Evolutionary conservation across 306 rosid species (phyloP).

Genomic region (Cyamopsis tetragonoloba): DNA sequence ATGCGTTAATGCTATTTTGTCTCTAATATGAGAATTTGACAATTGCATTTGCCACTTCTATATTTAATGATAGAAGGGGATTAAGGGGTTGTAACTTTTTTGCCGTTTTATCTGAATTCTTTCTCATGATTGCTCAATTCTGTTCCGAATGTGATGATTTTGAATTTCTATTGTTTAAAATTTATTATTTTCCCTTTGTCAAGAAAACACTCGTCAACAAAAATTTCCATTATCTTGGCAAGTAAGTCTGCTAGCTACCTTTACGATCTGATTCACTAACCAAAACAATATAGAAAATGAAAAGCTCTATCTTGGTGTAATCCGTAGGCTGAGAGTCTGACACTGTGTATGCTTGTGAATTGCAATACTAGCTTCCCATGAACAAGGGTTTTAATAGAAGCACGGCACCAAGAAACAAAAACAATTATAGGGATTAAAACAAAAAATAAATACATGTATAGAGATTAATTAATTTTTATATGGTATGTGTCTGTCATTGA

Average conservation of each 20-base stretch:
- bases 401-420: too few relatives aligned
- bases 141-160: conserved; percentile 31
- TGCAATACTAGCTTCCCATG: too few relatives aligned
- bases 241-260: too few relatives aligned
- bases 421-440: too few relatives aligned
- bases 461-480: too few relatives aligned
- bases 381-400: background rate
- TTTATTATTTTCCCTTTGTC: background rate
- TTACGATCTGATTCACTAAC: too few relatives aligned
- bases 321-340: too few relatives aligned
- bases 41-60: conserved; percentile 16
- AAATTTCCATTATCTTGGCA: too few relatives aligned
- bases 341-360: too few relatives aligned
- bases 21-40: conserved; percentile 29
- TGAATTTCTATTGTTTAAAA: conserved; percentile 22
- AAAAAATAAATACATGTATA: too few relatives aligned
- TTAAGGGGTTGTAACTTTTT: conserved; percentile 7
- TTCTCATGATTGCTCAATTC: conserved; percentile 22
- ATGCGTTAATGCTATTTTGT: conserved; percentile 56
- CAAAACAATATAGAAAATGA: background rate
- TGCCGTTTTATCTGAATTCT: conserved; percentile 25
- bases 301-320: background rate
- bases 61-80: background rate
- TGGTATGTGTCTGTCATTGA: too few relatives aligned
- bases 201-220: too few relatives aligned